Evolutionary conservation across 2,329 filamentous ascomycete species (phyloP).

Genomic region (Penicillium aurantiogriseum): DNA sequence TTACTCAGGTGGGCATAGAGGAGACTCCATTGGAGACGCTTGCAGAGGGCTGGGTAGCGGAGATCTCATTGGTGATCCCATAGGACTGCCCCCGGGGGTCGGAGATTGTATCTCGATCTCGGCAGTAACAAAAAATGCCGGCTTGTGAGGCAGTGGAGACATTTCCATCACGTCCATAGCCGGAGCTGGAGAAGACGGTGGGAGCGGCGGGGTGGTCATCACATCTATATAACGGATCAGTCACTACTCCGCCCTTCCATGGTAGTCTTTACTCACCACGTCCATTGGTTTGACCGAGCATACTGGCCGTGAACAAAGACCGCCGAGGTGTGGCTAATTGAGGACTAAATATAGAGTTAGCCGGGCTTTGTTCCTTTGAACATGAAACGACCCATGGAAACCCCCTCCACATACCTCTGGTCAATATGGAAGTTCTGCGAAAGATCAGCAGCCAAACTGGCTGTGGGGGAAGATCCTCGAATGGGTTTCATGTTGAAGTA

Average conservation of each 20-base stretch:
- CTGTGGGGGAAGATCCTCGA: conserved; percentile 83
- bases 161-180: conserved; percentile 83
- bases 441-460: conserved; percentile 86
- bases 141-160: conserved; percentile 88
- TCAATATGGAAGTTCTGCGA: conserved; percentile 97
- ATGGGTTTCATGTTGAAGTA: conserved; percentile 80
- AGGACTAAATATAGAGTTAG: conserved; percentile 61
- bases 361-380: conserved; percentile 19
- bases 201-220: conserved; percentile 79
- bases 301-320: conserved; percentile 74
- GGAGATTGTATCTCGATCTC: conserved; percentile 71
- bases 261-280: conserved; percentile 51
- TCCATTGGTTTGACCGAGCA: conserved; percentile 59
- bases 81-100: conserved; percentile 57
- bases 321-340: conserved; percentile 78
- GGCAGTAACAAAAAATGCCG: conserved; percentile 59
- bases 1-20: conserved; percentile 38
- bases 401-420: conserved; percentile 63
- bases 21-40: conserved; percentile 39
- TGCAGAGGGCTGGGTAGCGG: conserved; percentile 40
- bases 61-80: conserved; percentile 42
- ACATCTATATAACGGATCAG: conserved; percentile 46
- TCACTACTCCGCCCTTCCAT: not conserved
- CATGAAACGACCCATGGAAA: not conserved
- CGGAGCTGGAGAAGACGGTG: conserved; percentile 75